These are phyloP conservation scores for Phialemoniopsis sp. DNA, from an alignment of 2,329 filamentous ascomycete genomes.

Conservation along the genomic window DNA sequence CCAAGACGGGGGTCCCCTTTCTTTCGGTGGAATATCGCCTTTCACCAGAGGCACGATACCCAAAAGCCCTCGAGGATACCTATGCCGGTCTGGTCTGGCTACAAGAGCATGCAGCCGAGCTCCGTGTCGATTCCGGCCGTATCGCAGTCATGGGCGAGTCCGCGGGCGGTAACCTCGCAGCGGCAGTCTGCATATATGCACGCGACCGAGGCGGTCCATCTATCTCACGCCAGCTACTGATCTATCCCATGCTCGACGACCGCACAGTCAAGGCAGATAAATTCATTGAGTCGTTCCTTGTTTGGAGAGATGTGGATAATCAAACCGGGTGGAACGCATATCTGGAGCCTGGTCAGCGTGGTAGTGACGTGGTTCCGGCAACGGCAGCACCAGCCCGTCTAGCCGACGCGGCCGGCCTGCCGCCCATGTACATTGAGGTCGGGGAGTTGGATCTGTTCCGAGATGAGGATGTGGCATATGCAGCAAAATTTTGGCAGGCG, in stretches of 20 bases:
- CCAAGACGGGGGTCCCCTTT: neutral
- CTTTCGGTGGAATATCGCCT: neutral
- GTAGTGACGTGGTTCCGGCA: too few species aligned
- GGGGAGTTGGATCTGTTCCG: neutral
- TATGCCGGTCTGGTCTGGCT: neutral
- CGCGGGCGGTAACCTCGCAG: neutral
- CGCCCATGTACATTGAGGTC: neutral
- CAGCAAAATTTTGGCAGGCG: neutral
- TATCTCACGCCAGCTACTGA: neutral
- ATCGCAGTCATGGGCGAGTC: conserved; percentile 1
- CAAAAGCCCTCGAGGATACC: neutral
- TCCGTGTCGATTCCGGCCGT: neutral
- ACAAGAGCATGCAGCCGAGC: neutral
- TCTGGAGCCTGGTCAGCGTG: neutral
- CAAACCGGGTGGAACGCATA: neutral
- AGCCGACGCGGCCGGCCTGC: neutral
- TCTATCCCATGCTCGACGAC: conserved; percentile 1
- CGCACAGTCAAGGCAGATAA: neutral
- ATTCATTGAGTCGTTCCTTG: neutral
- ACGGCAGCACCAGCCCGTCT: neutral
- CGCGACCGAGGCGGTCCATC: neutral
- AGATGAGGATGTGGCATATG: neutral
- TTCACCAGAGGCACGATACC: neutral
- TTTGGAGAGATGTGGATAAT: neutral
- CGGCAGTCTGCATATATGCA: neutral